Evolutionary conservation across 768 basidiomycete genomes (phyloP).

Genomic region (Termitomyces sp.): DNA sequence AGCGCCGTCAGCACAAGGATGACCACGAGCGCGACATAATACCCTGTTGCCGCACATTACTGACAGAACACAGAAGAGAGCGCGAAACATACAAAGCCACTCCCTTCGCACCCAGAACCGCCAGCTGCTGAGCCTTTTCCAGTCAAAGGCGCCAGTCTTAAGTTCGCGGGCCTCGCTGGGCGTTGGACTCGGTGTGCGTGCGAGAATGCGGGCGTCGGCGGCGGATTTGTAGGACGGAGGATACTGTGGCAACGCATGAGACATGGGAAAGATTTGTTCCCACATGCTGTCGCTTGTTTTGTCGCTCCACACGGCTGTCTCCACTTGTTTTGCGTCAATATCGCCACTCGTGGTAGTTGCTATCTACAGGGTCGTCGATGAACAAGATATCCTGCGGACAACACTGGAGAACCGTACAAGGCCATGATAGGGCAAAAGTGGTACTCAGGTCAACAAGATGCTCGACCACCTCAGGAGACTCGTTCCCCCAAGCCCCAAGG

Average conservation of each 20-base stretch:
- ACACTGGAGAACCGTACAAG: too few relatives aligned
- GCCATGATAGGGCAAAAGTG: too few relatives aligned
- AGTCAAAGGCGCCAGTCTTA: constrained; percentile 38
- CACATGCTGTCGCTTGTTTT: background rate
- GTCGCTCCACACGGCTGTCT: background rate
- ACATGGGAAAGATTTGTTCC: background rate
- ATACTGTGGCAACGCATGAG: background rate
- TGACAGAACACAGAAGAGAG: background rate
- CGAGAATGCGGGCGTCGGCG: constrained; percentile 14
- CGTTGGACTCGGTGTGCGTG: constrained; percentile 58
- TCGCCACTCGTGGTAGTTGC: background rate
- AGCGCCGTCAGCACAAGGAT: constrained; percentile 46
- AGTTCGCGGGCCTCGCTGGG: constrained; percentile 52
- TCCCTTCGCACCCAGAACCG: constrained; percentile 52
- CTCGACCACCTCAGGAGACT: too few relatives aligned
- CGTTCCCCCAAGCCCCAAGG: too few relatives aligned
- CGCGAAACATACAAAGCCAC: constrained; percentile 45
- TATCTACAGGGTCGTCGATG: background rate
- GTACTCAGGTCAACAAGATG: too few relatives aligned
- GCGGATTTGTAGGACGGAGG: constrained; percentile 3
- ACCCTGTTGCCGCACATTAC: constrained; percentile 26
- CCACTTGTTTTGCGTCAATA: background rate
- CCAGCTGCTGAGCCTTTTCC: constrained; percentile 35
- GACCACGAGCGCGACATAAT: constrained; percentile 45
- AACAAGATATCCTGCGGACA: background rate